Evolutionary conservation across 257 asterid species (phyloP).

Genomic region (Coffea eugenioides): DNA sequence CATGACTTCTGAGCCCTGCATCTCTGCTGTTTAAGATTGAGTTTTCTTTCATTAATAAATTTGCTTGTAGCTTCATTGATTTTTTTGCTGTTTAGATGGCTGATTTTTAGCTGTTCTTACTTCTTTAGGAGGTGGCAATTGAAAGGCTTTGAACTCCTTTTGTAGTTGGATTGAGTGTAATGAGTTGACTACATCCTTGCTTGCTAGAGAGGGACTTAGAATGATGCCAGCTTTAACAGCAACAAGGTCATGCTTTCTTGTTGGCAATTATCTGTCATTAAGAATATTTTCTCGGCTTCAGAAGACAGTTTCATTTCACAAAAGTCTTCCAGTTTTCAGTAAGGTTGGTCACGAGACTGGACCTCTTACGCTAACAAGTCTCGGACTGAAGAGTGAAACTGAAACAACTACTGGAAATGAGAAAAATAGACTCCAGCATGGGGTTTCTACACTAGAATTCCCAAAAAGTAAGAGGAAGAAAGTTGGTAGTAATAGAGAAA

Average conservation of each 20-base stretch:
- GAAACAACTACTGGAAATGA: slow-evolving; percentile 37
- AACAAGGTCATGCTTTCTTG: slow-evolving; percentile 22
- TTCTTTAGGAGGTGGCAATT: neutral
- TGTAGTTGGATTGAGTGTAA: neutral
- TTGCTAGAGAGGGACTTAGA: slow-evolving; percentile 7
- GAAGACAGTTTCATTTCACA: neutral
- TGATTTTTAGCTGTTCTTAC: neutral
- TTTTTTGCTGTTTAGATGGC: neutral
- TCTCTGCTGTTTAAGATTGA: neutral
- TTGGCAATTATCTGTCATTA: slow-evolving; percentile 18
- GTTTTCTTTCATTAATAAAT: neutral
- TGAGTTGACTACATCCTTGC: slow-evolving; percentile 18
- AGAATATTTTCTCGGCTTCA: slow-evolving; percentile 16
- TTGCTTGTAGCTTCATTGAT: slow-evolving; percentile 3
- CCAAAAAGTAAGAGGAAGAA: slow-evolving; percentile 51
- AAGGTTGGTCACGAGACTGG: slow-evolving; percentile 24
- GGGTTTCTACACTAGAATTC: slow-evolving; percentile 61
- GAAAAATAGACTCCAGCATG: slow-evolving; percentile 47
- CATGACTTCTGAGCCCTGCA: neutral
- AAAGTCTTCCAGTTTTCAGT: neutral
- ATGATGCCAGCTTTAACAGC: slow-evolving; percentile 45
- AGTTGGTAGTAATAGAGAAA: slow-evolving; percentile 29
- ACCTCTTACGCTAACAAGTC: slow-evolving; percentile 68
- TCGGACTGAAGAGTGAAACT: slow-evolving; percentile 53
- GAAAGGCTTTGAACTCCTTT: neutral